phyloP scores from a whole-genome alignment of 208 protist species.

The Trypanosoma melophagium region DNA sequence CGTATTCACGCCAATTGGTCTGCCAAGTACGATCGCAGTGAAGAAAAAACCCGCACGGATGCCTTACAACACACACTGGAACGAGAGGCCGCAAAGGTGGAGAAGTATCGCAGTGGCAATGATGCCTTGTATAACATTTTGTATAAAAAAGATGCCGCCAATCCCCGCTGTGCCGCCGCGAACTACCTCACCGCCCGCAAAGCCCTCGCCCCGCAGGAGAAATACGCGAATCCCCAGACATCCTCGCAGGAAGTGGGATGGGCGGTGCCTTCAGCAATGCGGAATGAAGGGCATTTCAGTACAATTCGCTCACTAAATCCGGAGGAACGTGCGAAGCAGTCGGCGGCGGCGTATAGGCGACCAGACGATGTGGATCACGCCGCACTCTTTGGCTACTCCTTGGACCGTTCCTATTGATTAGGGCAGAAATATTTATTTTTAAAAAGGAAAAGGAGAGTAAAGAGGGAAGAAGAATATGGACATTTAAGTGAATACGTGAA shows the following conservation, averaged over 20 bases:
- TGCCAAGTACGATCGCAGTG: constrained; percentile 34
- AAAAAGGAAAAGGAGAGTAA: too few relatives aligned
- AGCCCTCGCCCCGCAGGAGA: constrained; percentile 36
- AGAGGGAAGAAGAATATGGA: too few relatives aligned
- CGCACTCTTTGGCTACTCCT: constrained; percentile 44
- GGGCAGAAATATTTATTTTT: neutral
- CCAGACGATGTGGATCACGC: constrained; percentile 67
- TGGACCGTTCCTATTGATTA: constrained; percentile 11
- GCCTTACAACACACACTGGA: constrained; percentile 47
- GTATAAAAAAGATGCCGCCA: constrained; percentile 20
- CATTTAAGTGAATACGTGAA: too few relatives aligned
- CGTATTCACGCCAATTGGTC: constrained; percentile 38
- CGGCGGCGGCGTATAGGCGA: constrained; percentile 36
- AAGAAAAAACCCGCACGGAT: constrained; percentile 13
- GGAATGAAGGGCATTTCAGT: neutral
- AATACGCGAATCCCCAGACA: constrained; percentile 49
- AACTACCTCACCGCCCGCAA: constrained; percentile 48
- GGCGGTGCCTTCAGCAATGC: constrained; percentile 21
- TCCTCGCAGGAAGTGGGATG: constrained; percentile 58
- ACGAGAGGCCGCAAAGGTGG: constrained; percentile 34
- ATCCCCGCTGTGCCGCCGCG: constrained; percentile 10
- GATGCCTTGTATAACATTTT: constrained; percentile 48
- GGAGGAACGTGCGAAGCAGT: neutral
- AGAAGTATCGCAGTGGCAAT: constrained; percentile 46
- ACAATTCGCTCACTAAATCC: constrained; percentile 6